Percentiles rank a stretch among this genome's conserved stretches.
Evolutionary conservation across 768 basidiomycete genomes (phyloP).

Genomic region (Suillus sp.): DNA sequence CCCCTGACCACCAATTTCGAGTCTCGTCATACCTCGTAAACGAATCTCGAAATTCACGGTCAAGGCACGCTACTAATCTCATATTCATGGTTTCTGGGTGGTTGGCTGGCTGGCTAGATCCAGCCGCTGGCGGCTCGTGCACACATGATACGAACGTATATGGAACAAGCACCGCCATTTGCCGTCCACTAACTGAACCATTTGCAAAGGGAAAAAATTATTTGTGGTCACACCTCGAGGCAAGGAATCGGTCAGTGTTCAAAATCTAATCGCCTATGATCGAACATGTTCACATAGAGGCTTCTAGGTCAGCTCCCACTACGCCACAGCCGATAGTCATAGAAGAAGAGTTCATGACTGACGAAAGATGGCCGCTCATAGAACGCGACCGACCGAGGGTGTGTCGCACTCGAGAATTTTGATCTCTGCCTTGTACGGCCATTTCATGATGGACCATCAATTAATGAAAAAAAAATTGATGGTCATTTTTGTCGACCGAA

Average conservation of each 20-base stretch:
- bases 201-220: not conserved
- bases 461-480: not conserved
- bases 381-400: not conserved
- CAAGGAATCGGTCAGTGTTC: not conserved
- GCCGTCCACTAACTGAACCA: not conserved
- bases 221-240: not conserved
- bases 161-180: slow-evolving; percentile 1
- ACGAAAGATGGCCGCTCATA: not conserved
- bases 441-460: not conserved
- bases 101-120: not conserved
- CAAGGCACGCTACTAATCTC: not conserved
- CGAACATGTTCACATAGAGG: not conserved
- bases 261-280: no score
- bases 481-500: not conserved
- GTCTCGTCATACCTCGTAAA: not conserved
- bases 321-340: not conserved
- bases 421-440: not conserved
- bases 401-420: not conserved
- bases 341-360: not conserved
- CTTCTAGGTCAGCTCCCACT: not conserved
- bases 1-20: not conserved
- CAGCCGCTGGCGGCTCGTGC: not conserved
- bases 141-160: not conserved
- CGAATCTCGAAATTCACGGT: not conserved
- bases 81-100: not conserved